These are phyloP conservation scores for Isatis lusitanica DNA, from an alignment of 441 rosid species.

Conservation along the genomic window DNA sequence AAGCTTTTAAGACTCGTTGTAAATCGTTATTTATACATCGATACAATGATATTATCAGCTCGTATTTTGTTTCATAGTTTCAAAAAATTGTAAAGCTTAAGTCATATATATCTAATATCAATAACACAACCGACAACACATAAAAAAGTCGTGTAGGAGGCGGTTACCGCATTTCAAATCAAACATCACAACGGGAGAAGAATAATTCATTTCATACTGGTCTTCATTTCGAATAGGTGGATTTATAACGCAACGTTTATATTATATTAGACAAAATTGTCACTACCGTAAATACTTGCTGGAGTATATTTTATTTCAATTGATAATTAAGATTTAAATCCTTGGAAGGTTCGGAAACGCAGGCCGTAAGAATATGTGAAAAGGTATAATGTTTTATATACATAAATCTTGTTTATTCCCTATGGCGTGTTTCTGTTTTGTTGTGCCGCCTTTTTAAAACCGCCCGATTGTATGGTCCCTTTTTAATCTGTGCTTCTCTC, in stretches of 20 bases:
- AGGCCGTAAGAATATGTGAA: not conserved
- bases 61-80: not conserved
- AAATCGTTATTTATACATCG: not conserved
- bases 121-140: slow-evolving; percentile 7
- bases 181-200: slow-evolving; percentile 1
- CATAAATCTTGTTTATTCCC: not conserved
- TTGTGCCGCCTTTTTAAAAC: not conserved
- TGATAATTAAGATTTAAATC: not conserved
- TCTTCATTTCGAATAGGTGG: not conserved
- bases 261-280: not conserved
- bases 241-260: not conserved
- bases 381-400: not conserved
- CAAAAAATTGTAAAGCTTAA: not conserved
- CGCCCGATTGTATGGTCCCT: not conserved
- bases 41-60: not conserved
- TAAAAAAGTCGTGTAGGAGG: slow-evolving; percentile 7
- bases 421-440: not conserved
- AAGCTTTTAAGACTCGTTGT: not conserved
- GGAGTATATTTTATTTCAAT: not conserved
- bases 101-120: not conserved
- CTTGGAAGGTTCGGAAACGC: not conserved
- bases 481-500: not conserved
- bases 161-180: not conserved
- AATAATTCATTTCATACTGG: slow-evolving; percentile 26
- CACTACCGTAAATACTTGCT: not conserved